Evolutionary conservation across 2,329 filamentous ascomycete species (phyloP), one percentile per base, ranked within the genome.

Genomic region (Dactylellina drechsleri): DNA sequence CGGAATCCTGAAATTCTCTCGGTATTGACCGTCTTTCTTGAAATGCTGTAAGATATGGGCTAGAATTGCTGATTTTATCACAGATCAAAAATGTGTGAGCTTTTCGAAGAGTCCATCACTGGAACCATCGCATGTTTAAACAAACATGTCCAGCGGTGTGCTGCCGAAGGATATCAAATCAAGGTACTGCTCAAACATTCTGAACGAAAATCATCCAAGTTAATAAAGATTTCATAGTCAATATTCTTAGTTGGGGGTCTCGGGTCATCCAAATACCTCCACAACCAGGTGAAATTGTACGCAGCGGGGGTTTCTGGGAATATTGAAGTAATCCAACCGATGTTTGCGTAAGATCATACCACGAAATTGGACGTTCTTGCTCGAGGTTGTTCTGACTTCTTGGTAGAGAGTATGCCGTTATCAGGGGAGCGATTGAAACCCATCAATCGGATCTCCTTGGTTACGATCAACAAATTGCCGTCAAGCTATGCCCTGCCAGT

Each of bases 261-360:
- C 20, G 68, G 68, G 8, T 73, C 68, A 41, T 73, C 68, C 7
- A 73, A 66, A 57, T 73, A 73, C 16, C 61, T 73, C 3, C 56
- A 73, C 18, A 54, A 66, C 26, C 41, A 10, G 36, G 54, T 73
- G 8, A 66, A 52, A 20, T 12, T 50, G 7, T 73, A 73, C n/a
- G 36, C 43, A 15, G 12, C 15, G 12, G 26, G 28, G 4, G 13
- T 73, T 16, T 23, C 26, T 15, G 56, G 49, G 1, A 61, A 50
- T 1, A 56, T 43, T 12, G 54, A 73, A 53, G 68, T 73, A 12
- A 73, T 73, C 20, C 66, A 73, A 16, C 68, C 68, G 1, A 73
- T 13, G 49, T 54, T 61, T 66, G 68, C 68, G 68, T 73, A 73
- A 20, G 67, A 43, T n/a, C 10, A 28, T 31, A 20, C 18, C 4